Base-by-base conservation (phyloP, 176 grass and related monocot species). In the Stipa capillata region DNA sequence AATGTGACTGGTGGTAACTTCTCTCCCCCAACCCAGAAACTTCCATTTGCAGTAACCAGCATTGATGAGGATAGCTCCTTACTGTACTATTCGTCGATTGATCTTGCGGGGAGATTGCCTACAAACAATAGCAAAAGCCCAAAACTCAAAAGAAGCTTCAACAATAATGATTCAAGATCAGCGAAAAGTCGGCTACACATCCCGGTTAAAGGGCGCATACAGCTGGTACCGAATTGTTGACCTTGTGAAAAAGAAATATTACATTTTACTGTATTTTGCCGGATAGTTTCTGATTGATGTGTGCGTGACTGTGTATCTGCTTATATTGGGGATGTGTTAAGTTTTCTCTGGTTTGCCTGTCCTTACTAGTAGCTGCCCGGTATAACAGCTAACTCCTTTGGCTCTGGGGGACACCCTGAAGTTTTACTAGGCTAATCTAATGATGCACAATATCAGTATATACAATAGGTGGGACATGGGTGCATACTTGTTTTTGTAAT, bases 1-100 rank as follows among this genome's bases (percentile, higher is more conserved):
- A 98, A 90, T 85, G 82, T 98, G 34, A 94, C 92, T 42, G 85
- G 96, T 21, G 96, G 92, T 85, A 91, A 50, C 55, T 98, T 98
- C 88, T 92, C 83, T 58, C 96, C 96, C 73, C 40, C 83, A 81
- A 77, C 96, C 78, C 90, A 85, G 79, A 98, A 98, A 45, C 83
- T 98, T 83, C 96, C 96, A 74, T 98, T 94, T 79, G 78, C 90
- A 60, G 96, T 92, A 60, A 89, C 84, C 44, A 94, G 88, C 74
- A 90, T 98, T 60, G 96, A 98, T 66, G 90, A 85, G 50, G 90
- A 98, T 88, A 92, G 78, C 73, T 93, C 92, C 17, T 59, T 98
- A 44, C 50, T 98, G 44, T 98, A 98, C 78, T 98, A 95, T 83
- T 89, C 96, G 3, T 93, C 96, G 0, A 94, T 98, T 73, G 74